A percentile compares a stretch with the other conserved stretches of the same genome.
Evolutionary conservation across 2,329 filamentous ascomycete genomes (phyloP).

Genomic region (Ceratocystiopsis sp.): DNA sequence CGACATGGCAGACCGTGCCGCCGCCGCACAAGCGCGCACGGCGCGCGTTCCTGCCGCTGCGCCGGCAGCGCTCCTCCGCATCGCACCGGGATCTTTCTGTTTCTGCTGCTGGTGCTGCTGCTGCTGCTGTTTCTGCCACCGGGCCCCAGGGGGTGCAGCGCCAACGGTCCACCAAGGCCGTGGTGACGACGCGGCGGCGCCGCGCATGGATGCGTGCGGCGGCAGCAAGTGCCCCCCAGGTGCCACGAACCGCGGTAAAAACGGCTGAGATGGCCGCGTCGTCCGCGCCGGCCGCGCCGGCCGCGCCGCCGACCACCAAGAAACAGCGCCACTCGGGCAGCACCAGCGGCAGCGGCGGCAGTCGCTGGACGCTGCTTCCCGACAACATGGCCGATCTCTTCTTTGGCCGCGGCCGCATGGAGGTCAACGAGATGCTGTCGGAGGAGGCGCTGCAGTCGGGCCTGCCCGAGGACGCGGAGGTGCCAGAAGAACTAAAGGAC

Average conservation of each 20-base stretch:
- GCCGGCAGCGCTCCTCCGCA: background rate
- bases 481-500: background rate
- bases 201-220: background rate
- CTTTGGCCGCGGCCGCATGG: conserved; percentile 32
- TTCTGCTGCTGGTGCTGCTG: background rate
- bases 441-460: conserved; percentile 32
- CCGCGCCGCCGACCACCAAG: no score
- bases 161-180: background rate
- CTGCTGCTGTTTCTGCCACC: background rate
- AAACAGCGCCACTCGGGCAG: conserved; percentile 12
- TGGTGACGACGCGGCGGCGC: background rate
- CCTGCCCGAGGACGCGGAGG: conserved; percentile 10
- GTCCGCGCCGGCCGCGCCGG: conserved; percentile 1
- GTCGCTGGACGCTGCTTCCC: conserved; percentile 31
- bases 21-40: no score
- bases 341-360: conserved; percentile 11
- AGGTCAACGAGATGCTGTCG: conserved; percentile 43
- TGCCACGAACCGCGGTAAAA: conserved; percentile 5
- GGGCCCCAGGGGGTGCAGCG: background rate
- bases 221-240: background rate
- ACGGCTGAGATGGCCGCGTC: conserved; percentile 4
- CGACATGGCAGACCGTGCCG: no score
- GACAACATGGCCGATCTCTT: conserved; percentile 42
- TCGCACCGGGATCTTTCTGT: background rate
- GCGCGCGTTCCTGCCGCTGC: no score